phyloP scores from a whole-genome alignment of 2,329 filamentous ascomycete species.

The Cladophialophora bantiana region DNA sequence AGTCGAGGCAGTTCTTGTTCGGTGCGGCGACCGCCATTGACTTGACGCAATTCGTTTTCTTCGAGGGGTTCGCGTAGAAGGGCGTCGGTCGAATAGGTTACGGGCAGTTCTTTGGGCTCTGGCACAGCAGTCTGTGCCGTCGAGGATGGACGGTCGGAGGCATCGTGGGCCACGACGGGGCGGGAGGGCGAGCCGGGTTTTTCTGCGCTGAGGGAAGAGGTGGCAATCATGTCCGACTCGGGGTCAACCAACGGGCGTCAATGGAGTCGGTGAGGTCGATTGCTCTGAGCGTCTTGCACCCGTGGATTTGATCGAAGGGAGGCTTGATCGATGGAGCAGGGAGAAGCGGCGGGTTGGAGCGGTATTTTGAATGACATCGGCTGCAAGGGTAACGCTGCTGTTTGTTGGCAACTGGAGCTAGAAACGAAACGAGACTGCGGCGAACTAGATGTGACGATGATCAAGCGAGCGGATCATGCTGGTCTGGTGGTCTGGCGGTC shows the following conservation, averaged over 20 bases:
- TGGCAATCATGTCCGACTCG: constrained; percentile 25
- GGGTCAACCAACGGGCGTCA: neutral
- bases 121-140: constrained; percentile 10
- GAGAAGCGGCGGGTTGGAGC: neutral
- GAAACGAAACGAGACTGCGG: neutral
- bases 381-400: neutral
- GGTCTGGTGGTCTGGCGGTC: neutral
- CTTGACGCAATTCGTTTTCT: constrained; percentile 19
- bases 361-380: neutral
- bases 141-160: constrained; percentile 20
- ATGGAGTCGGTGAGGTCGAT: neutral
- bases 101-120: constrained; percentile 20
- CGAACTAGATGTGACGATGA: constrained; percentile 5
- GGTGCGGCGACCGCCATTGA: constrained; percentile 19
- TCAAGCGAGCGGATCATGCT: neutral
- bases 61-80: constrained; percentile 15
- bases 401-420: neutral
- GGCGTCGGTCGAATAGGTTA: constrained; percentile 29
- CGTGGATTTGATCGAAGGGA: neutral
- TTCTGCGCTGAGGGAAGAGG: constrained; percentile 15
- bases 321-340: constrained; percentile 18
- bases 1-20: constrained; percentile 34
- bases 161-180: constrained; percentile 26
- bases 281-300: neutral
- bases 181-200: constrained; percentile 18